Percentiles rank a stretch among this genome's conserved stretches.
These are phyloP conservation scores for Colletotrichum costaricense DNA, from an alignment of 2,329 filamentous ascomycete species.

Conservation along the genomic window DNA sequence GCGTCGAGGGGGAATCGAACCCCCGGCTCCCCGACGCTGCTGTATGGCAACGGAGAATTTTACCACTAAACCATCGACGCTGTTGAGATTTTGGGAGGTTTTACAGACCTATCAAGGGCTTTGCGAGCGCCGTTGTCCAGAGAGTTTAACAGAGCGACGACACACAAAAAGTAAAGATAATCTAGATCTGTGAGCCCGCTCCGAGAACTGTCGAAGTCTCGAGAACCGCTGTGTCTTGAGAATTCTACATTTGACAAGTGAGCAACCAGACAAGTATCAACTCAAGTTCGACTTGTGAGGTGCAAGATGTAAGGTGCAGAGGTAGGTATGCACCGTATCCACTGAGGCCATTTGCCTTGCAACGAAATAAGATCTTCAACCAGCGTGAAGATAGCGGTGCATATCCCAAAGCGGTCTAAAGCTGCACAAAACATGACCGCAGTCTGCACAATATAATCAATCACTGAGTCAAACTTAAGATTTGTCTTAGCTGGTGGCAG, in stretches of 20 bases:
- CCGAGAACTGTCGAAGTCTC: neutral
- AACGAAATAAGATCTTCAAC: neutral
- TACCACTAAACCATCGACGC: constrained; percentile 37
- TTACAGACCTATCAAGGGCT: no score
- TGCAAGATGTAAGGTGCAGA: neutral
- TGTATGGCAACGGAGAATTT: constrained; percentile 35
- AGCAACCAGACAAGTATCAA: neutral
- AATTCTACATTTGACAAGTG: neutral
- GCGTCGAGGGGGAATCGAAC: constrained; percentile 36
- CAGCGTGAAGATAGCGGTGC: neutral
- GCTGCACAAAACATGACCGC: constrained; percentile 7
- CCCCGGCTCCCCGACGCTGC: constrained; percentile 35
- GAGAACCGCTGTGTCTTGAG: neutral
- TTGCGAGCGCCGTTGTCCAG: accelerated
- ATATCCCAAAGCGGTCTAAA: neutral
- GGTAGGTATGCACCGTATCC: neutral
- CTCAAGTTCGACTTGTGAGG: neutral
- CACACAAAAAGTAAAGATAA: neutral
- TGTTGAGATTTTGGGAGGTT: accelerated
- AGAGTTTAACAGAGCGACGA: no score
- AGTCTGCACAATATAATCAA: neutral
- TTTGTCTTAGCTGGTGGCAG: neutral
- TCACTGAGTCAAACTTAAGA: constrained; percentile 26
- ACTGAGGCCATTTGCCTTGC: neutral
- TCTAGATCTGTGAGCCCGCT: neutral